phyloP scores from a whole-genome alignment of 345 rosid genomes.

The Diplotaxis tenuifolia region DNA sequence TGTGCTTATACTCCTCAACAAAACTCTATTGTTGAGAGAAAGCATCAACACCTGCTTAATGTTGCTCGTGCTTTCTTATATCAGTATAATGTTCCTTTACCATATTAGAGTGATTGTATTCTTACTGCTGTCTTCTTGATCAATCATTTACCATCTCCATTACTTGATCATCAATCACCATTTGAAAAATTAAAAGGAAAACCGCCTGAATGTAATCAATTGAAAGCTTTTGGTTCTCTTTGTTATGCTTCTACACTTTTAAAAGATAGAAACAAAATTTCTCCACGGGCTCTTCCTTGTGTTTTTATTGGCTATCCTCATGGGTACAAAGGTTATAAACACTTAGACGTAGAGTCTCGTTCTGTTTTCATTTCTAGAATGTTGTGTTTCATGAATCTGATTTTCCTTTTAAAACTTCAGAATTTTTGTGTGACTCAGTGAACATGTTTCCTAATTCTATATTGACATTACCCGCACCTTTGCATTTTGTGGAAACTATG shows the following conservation, averaged over 20 bases:
- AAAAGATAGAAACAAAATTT: neutral
- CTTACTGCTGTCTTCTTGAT: neutral
- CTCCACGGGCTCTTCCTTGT: neutral
- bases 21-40: neutral
- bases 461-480: too few species aligned
- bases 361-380: neutral
- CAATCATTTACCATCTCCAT: neutral
- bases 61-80: neutral
- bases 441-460: too few species aligned
- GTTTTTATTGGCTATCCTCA: neutral
- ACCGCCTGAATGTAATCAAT: neutral
- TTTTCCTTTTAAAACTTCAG: too few species aligned
- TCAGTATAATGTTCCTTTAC: neutral
- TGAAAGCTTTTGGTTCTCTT: neutral
- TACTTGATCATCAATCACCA: neutral
- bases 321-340: neutral
- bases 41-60: neutral
- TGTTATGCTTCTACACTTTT: neutral
- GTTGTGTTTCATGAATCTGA: neutral
- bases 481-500: too few species aligned
- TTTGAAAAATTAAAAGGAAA: neutral
- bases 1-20: neutral
- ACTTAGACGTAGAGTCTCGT: neutral
- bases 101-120: neutral
- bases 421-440: too few species aligned